phyloP scores from a whole-genome alignment of 345 rosid species.

The Barbarea vulgaris region DNA sequence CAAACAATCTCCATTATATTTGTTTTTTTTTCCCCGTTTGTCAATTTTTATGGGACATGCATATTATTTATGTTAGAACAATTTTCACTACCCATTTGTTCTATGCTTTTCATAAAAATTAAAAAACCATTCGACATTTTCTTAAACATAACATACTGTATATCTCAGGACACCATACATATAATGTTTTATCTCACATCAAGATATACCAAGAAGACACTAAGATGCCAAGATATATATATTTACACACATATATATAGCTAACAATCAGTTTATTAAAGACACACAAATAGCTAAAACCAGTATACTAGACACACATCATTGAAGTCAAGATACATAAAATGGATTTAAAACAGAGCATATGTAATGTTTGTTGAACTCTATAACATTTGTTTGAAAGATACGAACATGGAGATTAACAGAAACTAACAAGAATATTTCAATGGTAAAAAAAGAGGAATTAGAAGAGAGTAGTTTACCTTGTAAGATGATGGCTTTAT shows the following conservation, averaged over 20 bases:
- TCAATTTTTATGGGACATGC: neutral
- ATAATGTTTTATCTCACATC: neutral
- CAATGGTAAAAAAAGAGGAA: neutral
- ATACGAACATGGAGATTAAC: neutral
- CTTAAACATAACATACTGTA: neutral
- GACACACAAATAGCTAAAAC: neutral
- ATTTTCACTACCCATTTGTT: neutral
- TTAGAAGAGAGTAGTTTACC: neutral
- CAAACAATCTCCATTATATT: neutral
- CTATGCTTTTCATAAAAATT: neutral
- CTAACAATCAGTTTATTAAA: neutral
- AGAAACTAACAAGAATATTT: neutral
- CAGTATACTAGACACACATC: neutral
- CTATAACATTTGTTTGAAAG: neutral
- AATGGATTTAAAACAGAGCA: neutral
- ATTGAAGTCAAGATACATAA: neutral
- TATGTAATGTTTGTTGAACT: neutral
- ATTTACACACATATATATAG: too few species aligned
- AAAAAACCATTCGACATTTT: neutral
- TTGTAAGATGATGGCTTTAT: neutral
- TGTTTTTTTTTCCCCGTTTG: neutral
- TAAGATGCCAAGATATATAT: neutral
- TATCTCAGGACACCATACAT: neutral
- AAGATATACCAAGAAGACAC: neutral
- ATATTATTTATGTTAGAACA: neutral